Evolutionary conservation across 192 early-diverging fungal species (phyloP).

Genomic region (Phlyctochytrium bullatum): DNA sequence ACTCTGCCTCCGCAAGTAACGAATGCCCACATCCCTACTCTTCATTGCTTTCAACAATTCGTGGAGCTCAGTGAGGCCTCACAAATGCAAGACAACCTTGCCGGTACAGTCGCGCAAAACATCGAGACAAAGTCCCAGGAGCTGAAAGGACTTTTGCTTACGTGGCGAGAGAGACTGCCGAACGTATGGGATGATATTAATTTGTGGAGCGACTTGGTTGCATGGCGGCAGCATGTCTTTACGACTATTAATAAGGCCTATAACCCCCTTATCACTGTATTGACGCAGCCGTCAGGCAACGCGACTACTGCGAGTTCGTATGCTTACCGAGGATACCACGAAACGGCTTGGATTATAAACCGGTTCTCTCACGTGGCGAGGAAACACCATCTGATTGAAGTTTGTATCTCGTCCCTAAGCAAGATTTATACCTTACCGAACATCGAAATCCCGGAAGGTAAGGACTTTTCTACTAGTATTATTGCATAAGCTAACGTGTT

Average conservation of each 20-base stretch:
- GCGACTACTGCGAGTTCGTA: constrained; percentile 69
- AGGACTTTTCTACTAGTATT: constrained; percentile 69
- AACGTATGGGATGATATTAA: constrained; percentile 97
- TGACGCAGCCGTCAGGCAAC: constrained; percentile 31
- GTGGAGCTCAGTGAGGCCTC: constrained; percentile 93
- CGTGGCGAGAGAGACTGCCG: constrained; percentile 96
- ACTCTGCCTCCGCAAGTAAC: constrained; percentile 76
- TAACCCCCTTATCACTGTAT: constrained; percentile 69
- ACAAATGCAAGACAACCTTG: constrained; percentile 81
- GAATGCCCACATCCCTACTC: constrained; percentile 78
- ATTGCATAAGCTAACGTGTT: no score
- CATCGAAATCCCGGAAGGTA: constrained; percentile 99
- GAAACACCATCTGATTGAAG: constrained; percentile 91
- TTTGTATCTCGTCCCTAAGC: constrained; percentile 81
- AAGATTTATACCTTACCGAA: constrained; percentile 99
- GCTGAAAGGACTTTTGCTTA: constrained; percentile 83
- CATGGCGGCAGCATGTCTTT: constrained; percentile 98
- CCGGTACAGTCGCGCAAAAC: constrained; percentile 74
- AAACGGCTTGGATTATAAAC: constrained; percentile 99
- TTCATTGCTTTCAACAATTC: constrained; percentile 95
- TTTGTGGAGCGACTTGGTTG: constrained; percentile 96
- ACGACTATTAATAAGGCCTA: constrained; percentile 94
- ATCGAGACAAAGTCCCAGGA: constrained; percentile 85
- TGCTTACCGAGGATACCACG: constrained; percentile 97
- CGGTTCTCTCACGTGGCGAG: constrained; percentile 96